Base-by-base conservation (phyloP, 257 asterid species). In the Petrea volubilis region DNA sequence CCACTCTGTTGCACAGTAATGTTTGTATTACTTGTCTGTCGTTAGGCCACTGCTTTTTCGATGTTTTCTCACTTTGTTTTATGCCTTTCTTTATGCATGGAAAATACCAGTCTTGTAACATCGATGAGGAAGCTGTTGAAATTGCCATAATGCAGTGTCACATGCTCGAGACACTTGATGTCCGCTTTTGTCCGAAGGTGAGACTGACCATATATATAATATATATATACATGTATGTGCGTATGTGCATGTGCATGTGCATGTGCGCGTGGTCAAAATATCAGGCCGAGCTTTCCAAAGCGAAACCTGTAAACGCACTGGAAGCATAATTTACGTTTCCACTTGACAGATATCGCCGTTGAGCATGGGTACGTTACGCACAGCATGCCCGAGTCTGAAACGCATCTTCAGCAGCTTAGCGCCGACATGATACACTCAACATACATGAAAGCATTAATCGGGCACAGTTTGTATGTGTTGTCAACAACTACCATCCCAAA, bases 121-220 rank as follows among this genome's bases (percentile, higher is more conserved):
- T 90, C 41, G 96, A 86, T 0, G 97, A 80, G 86, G 88, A 77
- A 82, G 89, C 92, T 25, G 90, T 95, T 59, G 97, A 85, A 81
- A 84, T 83, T 70, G 98, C 97, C 55, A 82, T 92, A 79, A 73
- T 72, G 53, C 82, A 77, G 24, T 95, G 99, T 77, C 73, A 40
- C 77, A 67, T 88, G 94, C 85, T 95, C 72, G 98, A 95, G 95
- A 95, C 99, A 0, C 97, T 95, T 12, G 99, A 95, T 58, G 98
- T 95, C 49, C 99, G 99, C 46, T 88, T 83, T 73, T 95, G 99
- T 74, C 91, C 94, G 0, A 95, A 92, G 96, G 99, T 92, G 38
- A 56, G 68, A 21, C 3, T 15, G 6, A 52, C 15, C 34, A 40
- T 59, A 1, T 10, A n/a, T 58, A 46, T 24, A 2, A 6, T 11